Evolutionary conservation across 1,284 basidiomycete genomes (phyloP).

Genomic region (Malassezia caprae): DNA sequence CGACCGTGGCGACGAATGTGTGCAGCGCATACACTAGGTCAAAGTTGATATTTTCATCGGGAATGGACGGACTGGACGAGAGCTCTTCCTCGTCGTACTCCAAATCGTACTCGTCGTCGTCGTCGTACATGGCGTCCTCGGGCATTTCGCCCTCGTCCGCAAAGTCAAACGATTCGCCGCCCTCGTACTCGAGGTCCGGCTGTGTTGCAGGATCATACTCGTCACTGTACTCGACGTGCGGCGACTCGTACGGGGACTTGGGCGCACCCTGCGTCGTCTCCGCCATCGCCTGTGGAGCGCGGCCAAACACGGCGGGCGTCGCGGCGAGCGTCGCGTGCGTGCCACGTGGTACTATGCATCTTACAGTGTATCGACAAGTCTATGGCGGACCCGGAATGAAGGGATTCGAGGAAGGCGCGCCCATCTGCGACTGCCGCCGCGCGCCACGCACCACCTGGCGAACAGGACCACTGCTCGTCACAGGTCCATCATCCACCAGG

Average conservation of each 20-base stretch:
- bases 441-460: conserved; percentile 41
- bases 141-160: conserved; percentile 19
- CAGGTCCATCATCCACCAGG: conserved; percentile 45
- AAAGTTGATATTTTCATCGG: conserved; percentile 48
- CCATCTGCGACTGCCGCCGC: conserved; percentile 23
- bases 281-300: not conserved
- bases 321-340: not conserved
- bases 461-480: conserved; percentile 26
- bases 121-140: conserved; percentile 24
- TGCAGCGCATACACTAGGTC: conserved; percentile 48
- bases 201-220: not conserved
- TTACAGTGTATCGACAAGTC: not conserved
- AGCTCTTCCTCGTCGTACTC: conserved; percentile 44
- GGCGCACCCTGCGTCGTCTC: not conserved
- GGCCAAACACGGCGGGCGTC: not conserved
- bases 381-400: not conserved
- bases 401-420: not conserved
- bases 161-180: conserved; percentile 12
- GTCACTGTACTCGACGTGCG: not conserved
- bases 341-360: not conserved
- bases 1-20: conserved; percentile 47
- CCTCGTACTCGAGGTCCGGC: not conserved
- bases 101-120: conserved; percentile 35
- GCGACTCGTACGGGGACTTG: not conserved
- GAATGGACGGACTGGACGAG: conserved; percentile 46